phyloP scores from a whole-genome alignment of 2,329 filamentous ascomycete genomes.

The Exophiala oligosperma region DNA sequence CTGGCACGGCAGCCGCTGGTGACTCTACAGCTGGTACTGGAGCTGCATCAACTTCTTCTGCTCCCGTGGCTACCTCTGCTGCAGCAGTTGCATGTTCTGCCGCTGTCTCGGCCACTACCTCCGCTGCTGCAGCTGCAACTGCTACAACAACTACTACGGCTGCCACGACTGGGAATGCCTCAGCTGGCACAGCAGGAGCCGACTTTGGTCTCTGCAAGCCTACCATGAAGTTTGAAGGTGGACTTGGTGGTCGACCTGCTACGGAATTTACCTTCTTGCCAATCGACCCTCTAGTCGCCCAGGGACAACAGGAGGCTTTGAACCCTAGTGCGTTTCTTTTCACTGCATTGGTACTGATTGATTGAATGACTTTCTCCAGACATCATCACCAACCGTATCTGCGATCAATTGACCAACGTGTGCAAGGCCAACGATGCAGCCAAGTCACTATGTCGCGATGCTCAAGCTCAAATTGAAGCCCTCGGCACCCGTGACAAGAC shows the following conservation, averaged over 20 bases:
- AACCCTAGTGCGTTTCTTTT: slow-evolving; percentile 50
- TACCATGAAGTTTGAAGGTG: slow-evolving; percentile 59
- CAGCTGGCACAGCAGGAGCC: slow-evolving; percentile 33
- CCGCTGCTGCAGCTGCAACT: not conserved
- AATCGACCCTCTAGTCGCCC: slow-evolving; percentile 60
- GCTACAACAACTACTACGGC: slow-evolving; percentile 22
- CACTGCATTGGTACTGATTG: not conserved
- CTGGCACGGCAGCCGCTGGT: slow-evolving; percentile 36
- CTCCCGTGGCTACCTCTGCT: slow-evolving; percentile 21
- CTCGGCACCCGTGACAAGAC: slow-evolving; percentile 41
- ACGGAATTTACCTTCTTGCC: slow-evolving; percentile 69
- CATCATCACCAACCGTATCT: slow-evolving; percentile 73
- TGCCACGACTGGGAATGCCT: slow-evolving; percentile 8
- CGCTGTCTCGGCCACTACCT: slow-evolving; percentile 10
- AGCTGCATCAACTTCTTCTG: slow-evolving; percentile 17
- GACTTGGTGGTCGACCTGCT: slow-evolving; percentile 51
- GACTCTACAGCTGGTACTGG: slow-evolving; percentile 13
- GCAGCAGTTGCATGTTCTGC: slow-evolving; percentile 34
- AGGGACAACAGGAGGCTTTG: slow-evolving; percentile 64
- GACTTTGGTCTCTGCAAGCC: slow-evolving; percentile 54
- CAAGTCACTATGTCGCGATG: slow-evolving; percentile 53
- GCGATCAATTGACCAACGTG: slow-evolving; percentile 68
- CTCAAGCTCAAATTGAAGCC: slow-evolving; percentile 54
- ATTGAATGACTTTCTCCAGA: slow-evolving; percentile 34
- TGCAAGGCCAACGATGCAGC: slow-evolving; percentile 64